Conservation (phyloP, 148 eudicot genomes). For the Rhododendron henanense region DNA sequence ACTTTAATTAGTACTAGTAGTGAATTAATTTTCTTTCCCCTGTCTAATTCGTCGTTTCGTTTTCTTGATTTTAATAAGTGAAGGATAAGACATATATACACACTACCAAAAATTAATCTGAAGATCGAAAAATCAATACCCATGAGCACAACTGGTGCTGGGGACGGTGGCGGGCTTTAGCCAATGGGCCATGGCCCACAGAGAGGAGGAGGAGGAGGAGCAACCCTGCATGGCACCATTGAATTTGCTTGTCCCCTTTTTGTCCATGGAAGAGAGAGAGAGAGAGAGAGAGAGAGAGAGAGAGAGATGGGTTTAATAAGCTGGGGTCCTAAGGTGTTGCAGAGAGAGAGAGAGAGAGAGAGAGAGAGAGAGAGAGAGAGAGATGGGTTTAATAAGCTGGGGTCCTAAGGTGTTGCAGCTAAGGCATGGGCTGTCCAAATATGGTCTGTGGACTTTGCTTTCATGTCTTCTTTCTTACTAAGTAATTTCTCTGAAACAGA, state of each 20-base stretch:
- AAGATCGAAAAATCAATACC: background rate
- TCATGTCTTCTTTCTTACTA: background rate
- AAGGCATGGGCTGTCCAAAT: constrained; percentile 16
- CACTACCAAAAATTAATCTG: background rate
- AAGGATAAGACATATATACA: background rate
- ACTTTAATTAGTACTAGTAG: too few species aligned
- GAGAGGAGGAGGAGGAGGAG: constrained; percentile 7
- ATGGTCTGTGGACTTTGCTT: background rate
- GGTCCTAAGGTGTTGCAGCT: background rate
- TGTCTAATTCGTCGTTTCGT: background rate
- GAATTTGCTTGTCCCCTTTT: constrained; percentile 7
- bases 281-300: background rate
- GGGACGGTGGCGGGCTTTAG: background rate
- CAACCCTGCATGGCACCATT: constrained; percentile 11
- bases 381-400: too few species aligned
- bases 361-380: background rate
- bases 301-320: too few species aligned
- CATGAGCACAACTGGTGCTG: background rate
- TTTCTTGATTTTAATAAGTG: background rate
- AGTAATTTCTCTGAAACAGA: background rate
- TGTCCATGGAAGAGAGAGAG: background rate
- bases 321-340: too few species aligned
- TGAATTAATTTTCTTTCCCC: too few species aligned
- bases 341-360: background rate
- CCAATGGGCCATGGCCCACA: constrained; percentile 4